Evolutionary conservation across 164 flowering plant species (phyloP).

Genomic region (Vitis labrusca): DNA sequence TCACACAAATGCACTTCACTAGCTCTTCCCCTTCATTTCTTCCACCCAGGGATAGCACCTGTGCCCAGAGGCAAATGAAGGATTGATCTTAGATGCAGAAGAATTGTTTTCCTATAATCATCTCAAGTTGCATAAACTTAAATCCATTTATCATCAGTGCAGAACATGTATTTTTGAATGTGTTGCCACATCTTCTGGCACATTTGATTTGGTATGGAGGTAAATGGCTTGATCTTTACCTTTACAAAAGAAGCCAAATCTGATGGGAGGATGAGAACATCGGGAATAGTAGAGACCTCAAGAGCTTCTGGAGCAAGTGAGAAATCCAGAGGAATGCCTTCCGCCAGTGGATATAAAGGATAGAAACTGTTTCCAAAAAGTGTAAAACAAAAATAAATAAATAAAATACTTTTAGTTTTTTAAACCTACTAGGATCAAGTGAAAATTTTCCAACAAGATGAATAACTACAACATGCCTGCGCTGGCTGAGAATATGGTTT

Average conservation of each 20-base stretch:
- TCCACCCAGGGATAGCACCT: slow-evolving; percentile 62
- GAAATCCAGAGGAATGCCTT: slow-evolving; percentile 78
- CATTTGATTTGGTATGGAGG: neutral
- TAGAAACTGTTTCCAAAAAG: slow-evolving; percentile 65
- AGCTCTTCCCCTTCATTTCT: slow-evolving; percentile 42
- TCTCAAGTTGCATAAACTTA: neutral
- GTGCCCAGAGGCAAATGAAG: neutral
- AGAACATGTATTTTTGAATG: neutral
- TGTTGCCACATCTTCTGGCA: neutral
- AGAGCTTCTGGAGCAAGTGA: slow-evolving; percentile 87
- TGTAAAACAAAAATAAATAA: neutral
- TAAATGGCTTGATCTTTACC: slow-evolving; percentile 34
- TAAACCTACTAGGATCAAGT: neutral
- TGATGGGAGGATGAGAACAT: slow-evolving; percentile 83
- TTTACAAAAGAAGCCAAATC: slow-evolving; percentile 85
- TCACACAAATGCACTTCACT: slow-evolving; percentile 68
- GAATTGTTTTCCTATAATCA: neutral
- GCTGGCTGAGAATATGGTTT: slow-evolving; percentile 75
- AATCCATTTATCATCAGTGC: neutral
- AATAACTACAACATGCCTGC: slow-evolving; percentile 45
- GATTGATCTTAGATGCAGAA: neutral
- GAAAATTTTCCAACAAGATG: neutral
- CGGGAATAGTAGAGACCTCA: slow-evolving; percentile 60
- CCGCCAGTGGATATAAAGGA: slow-evolving; percentile 91
- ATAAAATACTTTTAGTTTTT: neutral